Percentiles rank a stretch among this genome's conserved stretches.
These are phyloP conservation scores for Tephrocybe sp. DNA, from an alignment of 768 basidiomycete genomes.

Conservation along the genomic window DNA sequence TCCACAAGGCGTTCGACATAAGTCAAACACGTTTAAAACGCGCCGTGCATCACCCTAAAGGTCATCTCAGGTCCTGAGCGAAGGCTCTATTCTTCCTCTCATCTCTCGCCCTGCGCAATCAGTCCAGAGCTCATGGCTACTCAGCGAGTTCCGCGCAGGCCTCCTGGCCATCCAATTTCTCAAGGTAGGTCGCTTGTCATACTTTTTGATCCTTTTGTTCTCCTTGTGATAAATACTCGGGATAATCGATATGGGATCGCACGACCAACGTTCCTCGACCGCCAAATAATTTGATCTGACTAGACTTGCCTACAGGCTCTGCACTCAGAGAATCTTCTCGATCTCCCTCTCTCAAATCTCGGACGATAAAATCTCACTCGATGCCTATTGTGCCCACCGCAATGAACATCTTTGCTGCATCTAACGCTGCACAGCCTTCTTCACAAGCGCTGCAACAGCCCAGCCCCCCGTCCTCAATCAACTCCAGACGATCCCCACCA, in stretches of 20 bases:
- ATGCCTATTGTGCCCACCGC: constrained; percentile 63
- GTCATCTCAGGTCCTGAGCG: constrained; percentile 20
- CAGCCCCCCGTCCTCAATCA: constrained; percentile 43
- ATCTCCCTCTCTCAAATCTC: constrained; percentile 50
- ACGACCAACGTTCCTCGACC: background rate
- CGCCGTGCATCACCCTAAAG: constrained; percentile 42
- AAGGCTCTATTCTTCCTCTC: constrained; percentile 29
- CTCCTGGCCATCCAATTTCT: constrained; percentile 44
- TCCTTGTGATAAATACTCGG: constrained; percentile 18
- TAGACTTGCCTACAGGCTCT: constrained; percentile 34
- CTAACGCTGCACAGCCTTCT: constrained; percentile 38
- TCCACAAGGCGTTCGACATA: constrained; percentile 39
- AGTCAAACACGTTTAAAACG: constrained; percentile 69
- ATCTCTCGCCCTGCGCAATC: constrained; percentile 6
- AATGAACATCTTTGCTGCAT: constrained; percentile 49
- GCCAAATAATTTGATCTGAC: constrained; percentile 20
- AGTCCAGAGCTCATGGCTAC: constrained; percentile 49
- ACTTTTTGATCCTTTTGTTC: constrained; percentile 21
- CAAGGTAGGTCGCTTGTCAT: constrained; percentile 42
- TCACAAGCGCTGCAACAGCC: constrained; percentile 41
- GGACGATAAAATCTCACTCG: constrained; percentile 58
- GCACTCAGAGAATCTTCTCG: constrained; percentile 50
- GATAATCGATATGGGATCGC: constrained; percentile 15
- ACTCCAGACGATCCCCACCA: constrained; percentile 41
- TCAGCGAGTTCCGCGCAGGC: constrained; percentile 50